Evolutionary conservation across 2,329 filamentous ascomycete genomes (phyloP), one percentile per base, ranked within the genome.

Genomic region (Aphanoascus verrucosus): DNA sequence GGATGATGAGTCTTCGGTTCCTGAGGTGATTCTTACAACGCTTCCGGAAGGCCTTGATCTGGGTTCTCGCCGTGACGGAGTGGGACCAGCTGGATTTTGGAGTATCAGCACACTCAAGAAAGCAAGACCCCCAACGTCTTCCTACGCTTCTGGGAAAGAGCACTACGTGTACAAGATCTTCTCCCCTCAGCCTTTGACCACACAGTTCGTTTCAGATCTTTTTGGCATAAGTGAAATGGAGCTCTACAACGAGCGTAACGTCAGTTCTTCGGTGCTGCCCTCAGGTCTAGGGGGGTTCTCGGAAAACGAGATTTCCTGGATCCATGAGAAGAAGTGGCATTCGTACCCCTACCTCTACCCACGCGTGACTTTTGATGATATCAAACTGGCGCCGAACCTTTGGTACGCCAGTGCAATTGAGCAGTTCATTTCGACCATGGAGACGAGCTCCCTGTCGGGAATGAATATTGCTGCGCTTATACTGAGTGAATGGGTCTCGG

Each of bases 351-450:
- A 88, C 58, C 81, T 88, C 61, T 80, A 83, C n/a, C 91, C 91
- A 0, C 79, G 89, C 0, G 82, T 89, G 0, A 90, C 86, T 0
- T 98, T 97, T 67, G 88, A 96, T 60, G 85, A 93, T 56, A 80
- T 84, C 2, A 73, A 83, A 57, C 66, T 96, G 2, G 82, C 67
- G 5, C 63, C 64, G 2, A 59, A 64, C 47, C 40, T 75, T 11
- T 75, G 77, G 77, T 83, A 84, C 61, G 82, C 80, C 4, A 74
- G 75, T 50, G 78, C 77, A 0, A 94, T 97, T 42, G 91, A 97
- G 71, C 85, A 85, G 60, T 96, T 98, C 66, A 94, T 97, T 60
- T 93, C 86, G 8, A 95, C 89, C 0, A 97, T 98, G 93, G 93
- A 98, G 74, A 96, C 93, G 5, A 95, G 84, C 66, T 86, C 88